Conservation (phyloP, 345 rosid species). For the Gossypium thurberi region DNA sequence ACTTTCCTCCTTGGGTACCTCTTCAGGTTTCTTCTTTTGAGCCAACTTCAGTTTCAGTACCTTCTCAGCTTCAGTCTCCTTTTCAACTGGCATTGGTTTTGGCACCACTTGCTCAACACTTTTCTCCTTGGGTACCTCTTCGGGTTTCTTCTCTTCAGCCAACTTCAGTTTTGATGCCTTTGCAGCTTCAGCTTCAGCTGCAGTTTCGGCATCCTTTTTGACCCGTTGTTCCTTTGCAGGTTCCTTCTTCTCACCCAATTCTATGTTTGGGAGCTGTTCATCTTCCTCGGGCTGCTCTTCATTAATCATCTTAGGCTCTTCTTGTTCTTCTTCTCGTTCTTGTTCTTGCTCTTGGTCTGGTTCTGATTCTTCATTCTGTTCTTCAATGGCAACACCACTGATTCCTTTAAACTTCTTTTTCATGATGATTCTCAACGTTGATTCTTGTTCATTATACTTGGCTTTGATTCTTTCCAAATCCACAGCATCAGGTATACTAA, state of each 20-base stretch:
- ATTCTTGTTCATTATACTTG: slow-evolving; percentile 46
- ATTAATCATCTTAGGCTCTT: not conserved
- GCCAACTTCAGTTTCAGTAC: too few species aligned
- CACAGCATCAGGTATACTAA: slow-evolving; percentile 52
- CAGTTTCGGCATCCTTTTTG: not conserved
- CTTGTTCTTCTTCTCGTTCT: not conserved
- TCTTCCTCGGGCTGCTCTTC: not conserved
- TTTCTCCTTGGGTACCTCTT: too few species aligned
- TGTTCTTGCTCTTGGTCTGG: not conserved
- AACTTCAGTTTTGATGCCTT: too few species aligned
- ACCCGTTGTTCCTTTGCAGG: not conserved
- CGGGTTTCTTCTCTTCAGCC: too few species aligned
- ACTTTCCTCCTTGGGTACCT: too few species aligned
- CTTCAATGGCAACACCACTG: slow-evolving; percentile 45
- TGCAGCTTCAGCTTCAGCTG: not conserved
- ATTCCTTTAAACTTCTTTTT: slow-evolving; percentile 60
- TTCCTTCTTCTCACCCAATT: not conserved
- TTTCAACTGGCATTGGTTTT: too few species aligned
- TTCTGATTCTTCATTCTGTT: slow-evolving; percentile 18
- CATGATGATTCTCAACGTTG: slow-evolving; percentile 48
- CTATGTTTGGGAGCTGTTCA: slow-evolving; percentile 7
- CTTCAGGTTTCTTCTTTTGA: too few species aligned
- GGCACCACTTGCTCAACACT: too few species aligned
- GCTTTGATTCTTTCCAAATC: slow-evolving; percentile 61
- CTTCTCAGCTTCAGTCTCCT: too few species aligned